Base-by-base conservation (phyloP, 345 rosid genomes). In the Arabis hirsuta region DNA sequence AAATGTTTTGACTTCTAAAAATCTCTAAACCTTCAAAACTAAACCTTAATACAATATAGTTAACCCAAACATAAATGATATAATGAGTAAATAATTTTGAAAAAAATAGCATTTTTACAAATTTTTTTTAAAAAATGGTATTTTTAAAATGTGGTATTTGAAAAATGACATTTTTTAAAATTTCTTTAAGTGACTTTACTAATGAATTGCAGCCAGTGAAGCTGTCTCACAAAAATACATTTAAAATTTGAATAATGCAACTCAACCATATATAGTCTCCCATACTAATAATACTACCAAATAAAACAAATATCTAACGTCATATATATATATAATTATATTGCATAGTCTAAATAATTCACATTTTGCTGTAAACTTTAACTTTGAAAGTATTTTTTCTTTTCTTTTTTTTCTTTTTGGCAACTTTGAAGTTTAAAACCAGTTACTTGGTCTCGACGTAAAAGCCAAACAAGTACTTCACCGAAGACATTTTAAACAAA, bases 221-320 rank as follows among this genome's bases (percentile, higher is more conserved):
- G 51, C 58, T 69, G 79, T 68, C 79, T 76, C 74, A 55, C 79
- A 69, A 76, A 62, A 69, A 69, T 76, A 69, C 74, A 76, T 62
- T 19, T 76, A 51, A 32, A 29, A n/a, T 12, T 14, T 61, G 64
- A 69, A 76, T 69, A 69, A 75, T 66, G 79, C 69, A 60, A 67
- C 63, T 12, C 63, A 68, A 64, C 54, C 61, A 39, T 22, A 22
- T 22, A 22, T 66, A 36, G 32, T 27, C 0, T 74, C 73, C 63
- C 68, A 75, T 68, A 38, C 65, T 69, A 53, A 69, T 69, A 76
- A 76, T 76, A 69, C 69, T 38, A 62, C 70, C 68, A 57, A 67
- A 63, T 48, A 16, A 67, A 44, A 68, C 14, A 67, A 75, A 75
- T 42, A 67, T 67, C 73, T 34, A 51, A 32, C 43, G 52, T 52